phyloP scores from a whole-genome alignment of 108 stramenopile species.

The Heterococcus sp. region DNA sequence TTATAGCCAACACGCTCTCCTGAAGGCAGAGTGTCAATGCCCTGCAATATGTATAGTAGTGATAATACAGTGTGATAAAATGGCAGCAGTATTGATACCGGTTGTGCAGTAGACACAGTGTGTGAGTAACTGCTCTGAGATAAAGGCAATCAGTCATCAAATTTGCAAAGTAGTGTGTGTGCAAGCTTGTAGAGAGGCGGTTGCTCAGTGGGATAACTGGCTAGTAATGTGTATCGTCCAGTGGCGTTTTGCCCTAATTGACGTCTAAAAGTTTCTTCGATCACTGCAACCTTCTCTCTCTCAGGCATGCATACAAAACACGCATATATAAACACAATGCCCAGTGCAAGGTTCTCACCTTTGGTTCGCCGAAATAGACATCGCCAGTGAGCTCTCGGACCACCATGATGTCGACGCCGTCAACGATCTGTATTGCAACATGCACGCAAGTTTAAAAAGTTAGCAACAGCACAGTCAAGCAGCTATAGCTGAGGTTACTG shows the following conservation, averaged over 20 bases:
- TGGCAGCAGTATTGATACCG: neutral
- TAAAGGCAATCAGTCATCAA: neutral
- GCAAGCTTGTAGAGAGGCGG: constrained; percentile 42
- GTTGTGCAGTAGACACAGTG: neutral
- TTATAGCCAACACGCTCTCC: constrained; percentile 86
- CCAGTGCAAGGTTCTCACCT: constrained; percentile 63
- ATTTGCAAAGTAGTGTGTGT: constrained; percentile 53
- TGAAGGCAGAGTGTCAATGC: constrained; percentile 10
- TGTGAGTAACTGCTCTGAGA: neutral
- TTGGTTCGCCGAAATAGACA: constrained; percentile 98
- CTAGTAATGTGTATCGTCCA: neutral
- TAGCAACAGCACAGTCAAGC: neutral
- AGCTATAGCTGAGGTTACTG: neutral
- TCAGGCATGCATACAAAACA: neutral
- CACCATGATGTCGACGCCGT: constrained; percentile 95
- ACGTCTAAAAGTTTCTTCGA: neutral
- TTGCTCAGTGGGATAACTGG: constrained; percentile 1
- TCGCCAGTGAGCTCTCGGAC: constrained; percentile 96
- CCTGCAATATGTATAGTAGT: constrained; percentile 4
- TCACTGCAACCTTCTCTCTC: neutral
- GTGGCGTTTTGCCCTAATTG: neutral
- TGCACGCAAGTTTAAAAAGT: neutral
- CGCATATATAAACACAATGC: neutral
- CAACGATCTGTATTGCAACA: constrained; percentile 66
- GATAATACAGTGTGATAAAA: neutral